Evolutionary conservation across 2,329 filamentous ascomycete genomes (phyloP).

Genomic region (Cladorrhinum sp.): DNA sequence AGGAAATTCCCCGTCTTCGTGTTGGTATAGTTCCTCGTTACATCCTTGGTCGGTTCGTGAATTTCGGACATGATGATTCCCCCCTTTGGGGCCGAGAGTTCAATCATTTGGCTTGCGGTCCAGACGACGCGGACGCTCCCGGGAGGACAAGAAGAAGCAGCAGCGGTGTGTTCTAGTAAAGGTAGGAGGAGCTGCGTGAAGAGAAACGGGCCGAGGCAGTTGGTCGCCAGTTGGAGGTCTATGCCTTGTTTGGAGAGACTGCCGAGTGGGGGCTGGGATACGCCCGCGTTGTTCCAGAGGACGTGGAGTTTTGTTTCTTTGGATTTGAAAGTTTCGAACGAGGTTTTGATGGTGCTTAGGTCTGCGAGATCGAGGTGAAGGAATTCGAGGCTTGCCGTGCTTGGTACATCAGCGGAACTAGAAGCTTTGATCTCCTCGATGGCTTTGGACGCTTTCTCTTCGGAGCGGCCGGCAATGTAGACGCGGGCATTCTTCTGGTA

Average conservation of each 20-base stretch:
- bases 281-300: constrained; percentile 39
- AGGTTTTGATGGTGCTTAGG: constrained; percentile 29
- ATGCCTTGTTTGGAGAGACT: constrained; percentile 30
- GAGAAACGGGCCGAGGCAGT: constrained; percentile 27
- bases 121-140: constrained; percentile 24
- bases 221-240: constrained; percentile 27
- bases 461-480: constrained; percentile 46
- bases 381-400: constrained; percentile 37
- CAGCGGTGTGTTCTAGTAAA: constrained; percentile 21
- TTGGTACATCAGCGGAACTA: constrained; percentile 22
- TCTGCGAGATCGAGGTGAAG: constrained; percentile 40
- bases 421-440: constrained; percentile 39
- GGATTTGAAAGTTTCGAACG: constrained; percentile 31
- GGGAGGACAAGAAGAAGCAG: neutral
- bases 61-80: constrained; percentile 19
- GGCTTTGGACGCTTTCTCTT: constrained; percentile 37
- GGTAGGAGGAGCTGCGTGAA: constrained; percentile 28
- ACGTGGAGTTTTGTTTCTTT: constrained; percentile 34
- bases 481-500: constrained; percentile 49
- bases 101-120: constrained; percentile 21
- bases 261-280: constrained; percentile 32
- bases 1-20: constrained; percentile 25
- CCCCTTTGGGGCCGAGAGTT: constrained; percentile 14
- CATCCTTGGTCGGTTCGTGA: constrained; percentile 16
- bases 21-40: constrained; percentile 21